Conservation (phyloP, 208 protist species). For the Naegleria lovaniensis region DNA sequence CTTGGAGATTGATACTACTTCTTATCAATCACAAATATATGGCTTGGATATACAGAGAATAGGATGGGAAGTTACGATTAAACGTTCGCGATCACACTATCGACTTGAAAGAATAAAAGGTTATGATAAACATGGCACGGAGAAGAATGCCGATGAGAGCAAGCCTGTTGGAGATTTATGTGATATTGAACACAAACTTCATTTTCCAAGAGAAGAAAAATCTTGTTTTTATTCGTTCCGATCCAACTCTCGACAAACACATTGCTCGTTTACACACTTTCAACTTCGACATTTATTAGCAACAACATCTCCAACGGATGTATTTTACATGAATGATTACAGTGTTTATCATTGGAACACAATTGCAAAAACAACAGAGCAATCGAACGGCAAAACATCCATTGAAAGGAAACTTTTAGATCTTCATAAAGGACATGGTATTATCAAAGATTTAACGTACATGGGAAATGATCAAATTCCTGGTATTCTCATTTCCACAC, state of each 20-base stretch:
- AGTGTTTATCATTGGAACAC: neutral
- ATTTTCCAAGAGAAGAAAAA: neutral
- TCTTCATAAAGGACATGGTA: neutral
- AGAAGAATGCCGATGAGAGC: neutral
- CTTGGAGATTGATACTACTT: neutral
- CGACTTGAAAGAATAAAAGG: neutral
- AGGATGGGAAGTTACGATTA: neutral
- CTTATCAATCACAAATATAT: neutral
- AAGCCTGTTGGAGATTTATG: conserved; percentile 6
- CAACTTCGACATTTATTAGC: neutral
- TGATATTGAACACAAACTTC: neutral
- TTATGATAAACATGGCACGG: neutral
- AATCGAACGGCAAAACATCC: neutral
- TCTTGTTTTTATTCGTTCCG: neutral
- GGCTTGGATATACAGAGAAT: neutral
- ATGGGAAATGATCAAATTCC: neutral
- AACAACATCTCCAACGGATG: neutral
- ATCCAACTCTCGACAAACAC: neutral
- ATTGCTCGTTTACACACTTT: neutral
- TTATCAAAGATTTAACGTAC: neutral
- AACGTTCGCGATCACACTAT: neutral
- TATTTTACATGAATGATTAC: conserved; percentile 7
- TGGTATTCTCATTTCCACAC: neutral
- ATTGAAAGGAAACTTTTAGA: neutral
- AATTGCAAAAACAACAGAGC: neutral